Base-by-base conservation (phyloP, 1,284 basidiomycete species). In the Pseudozyma pruni region DNA sequence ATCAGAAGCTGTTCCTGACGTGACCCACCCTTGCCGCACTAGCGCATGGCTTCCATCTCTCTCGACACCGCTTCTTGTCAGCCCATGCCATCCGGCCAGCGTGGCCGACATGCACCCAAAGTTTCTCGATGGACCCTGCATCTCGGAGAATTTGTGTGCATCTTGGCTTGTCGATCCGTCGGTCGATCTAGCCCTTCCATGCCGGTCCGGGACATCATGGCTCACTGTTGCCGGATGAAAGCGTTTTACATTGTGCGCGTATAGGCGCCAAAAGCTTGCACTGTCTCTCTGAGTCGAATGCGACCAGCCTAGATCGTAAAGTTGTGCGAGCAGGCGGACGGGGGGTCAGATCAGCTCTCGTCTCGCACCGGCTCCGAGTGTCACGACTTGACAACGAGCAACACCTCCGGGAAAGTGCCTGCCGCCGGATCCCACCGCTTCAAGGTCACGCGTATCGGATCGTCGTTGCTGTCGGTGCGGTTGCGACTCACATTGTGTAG, bases 381-480 rank as follows among this genome's bases (percentile, higher is more conserved):
- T 46, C 40, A 71, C 19, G 68, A 63, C 34, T 56, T 66, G 58
- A 80, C 75, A 19, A 78, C 76, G 4, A 80, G 60, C 53, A 80
- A 56, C 16, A 67, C 68, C 38, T 74, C 72, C 3, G 78, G 78
- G 34, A 76, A 79, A 1, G 56, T 60, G 17, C 74, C 76, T 23
- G 69, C 69, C 1, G 63, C 53, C 23, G 64, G 72, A 47, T 80
- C 78, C 75, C 74, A 79, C 13, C 71, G 54, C 29, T 50, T 58
- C 11, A 76, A 57, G n/a, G 32, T 35, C 17, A 74, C 60, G 1
- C 32, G 63, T 8, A 54, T 63, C 31, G 50, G 45, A 16, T 53
- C 46, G 11, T 61, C 58, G 13, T 55, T 42, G 35, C 9, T 27
- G 16, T 29, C 35, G 27, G 22, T 16, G 6, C 20, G 17, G 8